Base-by-base conservation (phyloP, 139 green algal species). In the Pleodorina starrii region DNA sequence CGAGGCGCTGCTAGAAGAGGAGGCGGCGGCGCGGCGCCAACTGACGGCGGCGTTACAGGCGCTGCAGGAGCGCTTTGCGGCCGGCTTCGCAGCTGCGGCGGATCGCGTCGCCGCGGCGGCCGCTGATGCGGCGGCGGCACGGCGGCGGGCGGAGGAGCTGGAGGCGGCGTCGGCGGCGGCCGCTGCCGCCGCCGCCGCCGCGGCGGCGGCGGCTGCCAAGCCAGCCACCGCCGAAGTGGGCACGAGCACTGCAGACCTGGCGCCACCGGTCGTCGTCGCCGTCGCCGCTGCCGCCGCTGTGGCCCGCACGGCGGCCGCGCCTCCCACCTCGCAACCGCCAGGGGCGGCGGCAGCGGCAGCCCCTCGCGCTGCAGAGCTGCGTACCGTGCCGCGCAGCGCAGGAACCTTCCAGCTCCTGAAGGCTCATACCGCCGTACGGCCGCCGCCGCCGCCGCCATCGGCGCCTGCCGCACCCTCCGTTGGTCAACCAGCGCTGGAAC, bases 31-130 rank as follows among this genome's bases (percentile, higher is more conserved):
- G 42, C 40, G 5, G 40, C 6, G 12, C 16, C 40, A 32, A 40
- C 40, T 46, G 59, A 76, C 57, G 80, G 40, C 40, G 14, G 80
- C 80, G 59, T 40, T 86, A 29, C 40, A n/a, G 59, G 23, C n/a
- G 57, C 40, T 86, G 80, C 80, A 86, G 29, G 59, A 32, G 40
- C 40, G 80, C 29, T 86, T 63, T 40, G 29, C 40, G 0, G 42
- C 40, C 6, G 42, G 42, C 80, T 86, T 86, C 40, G 29, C 27
- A 5, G 42, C 36, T 3, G 80, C 80, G 54, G n/a, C 19, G 40
- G 59, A 38, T 0, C 5, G 2, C 9, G 59, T 57, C 0, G 40
- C 59, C 1, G 59, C 51, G 29, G 78, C 59, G 6, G 59, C 80
- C 59, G 80, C 80, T 16, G 80, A 32, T 5, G 80, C 42, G 80